Evolutionary conservation across 148 eudicot species (phyloP), one percentile per base, ranked within the genome.

Genomic region (Arbutus unedo): DNA sequence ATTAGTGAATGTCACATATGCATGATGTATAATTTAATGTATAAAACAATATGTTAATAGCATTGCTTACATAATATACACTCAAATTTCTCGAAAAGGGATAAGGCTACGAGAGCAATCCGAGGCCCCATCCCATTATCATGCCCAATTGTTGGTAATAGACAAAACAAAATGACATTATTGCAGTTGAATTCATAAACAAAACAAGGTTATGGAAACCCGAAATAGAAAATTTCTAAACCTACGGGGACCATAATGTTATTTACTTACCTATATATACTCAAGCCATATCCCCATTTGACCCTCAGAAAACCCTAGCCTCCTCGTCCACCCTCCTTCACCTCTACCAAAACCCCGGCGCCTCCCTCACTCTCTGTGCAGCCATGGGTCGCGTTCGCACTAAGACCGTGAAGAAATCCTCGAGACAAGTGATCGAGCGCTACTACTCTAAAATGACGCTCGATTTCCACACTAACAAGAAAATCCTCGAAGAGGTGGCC

Each of bases 401-500:
- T 1, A 86, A 86, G 74, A 86, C 88, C 6, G 88, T 86, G 85
- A 86, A 86, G 83, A 86, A 86, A 50, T 86, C 88, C 25, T 86
- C 88, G 5, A 74, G 88, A 31, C 88, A 79, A 73, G 85, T 86
- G 51, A 86, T 86, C 71, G 88, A 86, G 53, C 88, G 88, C 5
- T 86, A 86, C 85, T 86, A 86, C 85, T 86, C 88, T 19, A 86
- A 86, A 53, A 86, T 86, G 88, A 86, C 88, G 0, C 73, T 86
- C n/a, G 88, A 86, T 8, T 86, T 86, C 83, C 88, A 86, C 85
- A 85, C 88, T 44, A 85, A 85, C 88, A 85, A 85, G 88, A 85
- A 85, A 81, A 79, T 85, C 79, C 21, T 85, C 6, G 88, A 82
- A 6, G 88, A 85, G 44, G 88, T 85, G 0, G 88, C 88, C 56